Conservation (phyloP, 495 filamentous ascomycete species). For the Cercophora sp. region DNA sequence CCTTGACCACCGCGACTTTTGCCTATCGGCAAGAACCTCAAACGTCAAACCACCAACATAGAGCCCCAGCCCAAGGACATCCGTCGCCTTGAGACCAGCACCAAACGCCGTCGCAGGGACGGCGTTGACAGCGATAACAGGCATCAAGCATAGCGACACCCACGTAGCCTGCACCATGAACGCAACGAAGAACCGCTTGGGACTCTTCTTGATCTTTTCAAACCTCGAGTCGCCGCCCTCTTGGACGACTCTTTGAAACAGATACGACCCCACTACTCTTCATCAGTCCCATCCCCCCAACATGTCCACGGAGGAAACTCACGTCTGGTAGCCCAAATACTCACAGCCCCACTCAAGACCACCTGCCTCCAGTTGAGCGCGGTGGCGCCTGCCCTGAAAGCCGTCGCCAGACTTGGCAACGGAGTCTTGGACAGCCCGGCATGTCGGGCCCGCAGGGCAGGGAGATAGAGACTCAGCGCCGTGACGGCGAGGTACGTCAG, state of each 20-base stretch:
- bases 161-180: conserved; percentile 59
- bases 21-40: conserved; percentile 56
- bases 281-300: not conserved
- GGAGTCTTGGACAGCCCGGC: conserved; percentile 31
- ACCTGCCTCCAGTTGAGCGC: conserved; percentile 60
- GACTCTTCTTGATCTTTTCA: conserved; percentile 52
- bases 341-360: conserved; percentile 51
- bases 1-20: conserved; percentile 54
- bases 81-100: conserved; percentile 36
- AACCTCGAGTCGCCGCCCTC: conserved; percentile 58
- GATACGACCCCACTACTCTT: conserved; percentile 54
- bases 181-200: conserved; percentile 49
- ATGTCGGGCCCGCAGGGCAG: conserved; percentile 50
- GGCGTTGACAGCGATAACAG: conserved; percentile 55
- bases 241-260: conserved; percentile 52
- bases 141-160: conserved; percentile 59
- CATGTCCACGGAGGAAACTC: conserved; percentile 16
- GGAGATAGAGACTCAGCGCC: conserved; percentile 54
- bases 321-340: conserved; percentile 57
- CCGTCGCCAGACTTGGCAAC: conserved; percentile 44
- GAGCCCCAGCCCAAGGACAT: conserved; percentile 51
- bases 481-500: conserved; percentile 58
- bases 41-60: conserved; percentile 54
- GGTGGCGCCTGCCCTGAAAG: conserved; percentile 28
- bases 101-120: conserved; percentile 47